These are phyloP conservation scores for Aspergillus tamarii DNA, from an alignment of 2,329 filamentous ascomycete genomes.

Conservation along the genomic window DNA sequence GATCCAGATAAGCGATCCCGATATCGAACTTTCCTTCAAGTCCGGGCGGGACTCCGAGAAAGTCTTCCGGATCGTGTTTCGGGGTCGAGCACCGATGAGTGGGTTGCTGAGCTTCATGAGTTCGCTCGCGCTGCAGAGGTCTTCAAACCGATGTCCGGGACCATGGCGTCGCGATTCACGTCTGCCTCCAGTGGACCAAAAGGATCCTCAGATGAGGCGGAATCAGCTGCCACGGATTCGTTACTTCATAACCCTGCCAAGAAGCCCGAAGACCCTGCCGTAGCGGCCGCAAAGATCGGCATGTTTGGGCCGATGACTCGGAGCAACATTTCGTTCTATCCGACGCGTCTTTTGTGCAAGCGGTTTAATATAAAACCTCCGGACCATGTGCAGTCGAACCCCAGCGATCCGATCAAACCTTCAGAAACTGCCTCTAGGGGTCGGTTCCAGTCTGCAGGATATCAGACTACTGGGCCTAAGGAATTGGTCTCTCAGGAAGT, in stretches of 20 bases:
- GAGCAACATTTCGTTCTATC: conserved; percentile 71
- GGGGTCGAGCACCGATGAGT: conserved; percentile 67
- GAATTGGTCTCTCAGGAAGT: conserved; percentile 58
- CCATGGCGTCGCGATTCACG: conserved; percentile 94
- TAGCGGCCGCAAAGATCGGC: conserved; percentile 82
- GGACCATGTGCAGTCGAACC: conserved; percentile 64
- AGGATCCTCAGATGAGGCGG: conserved; percentile 41
- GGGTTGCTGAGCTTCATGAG: conserved; percentile 76
- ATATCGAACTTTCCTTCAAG: conserved; percentile 80
- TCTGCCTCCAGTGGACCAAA: conserved; percentile 52
- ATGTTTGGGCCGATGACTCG: conserved; percentile 94
- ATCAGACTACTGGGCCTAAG: conserved; percentile 37
- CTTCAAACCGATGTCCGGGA: conserved; percentile 87
- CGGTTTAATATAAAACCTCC: conserved; percentile 86
- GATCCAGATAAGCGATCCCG: conserved; percentile 77
- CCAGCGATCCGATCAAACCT: conserved; percentile 44
- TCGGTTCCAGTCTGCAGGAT: conserved; percentile 38
- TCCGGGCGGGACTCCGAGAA: conserved; percentile 66
- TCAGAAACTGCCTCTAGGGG: conserved; percentile 24
- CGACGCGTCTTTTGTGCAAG: conserved; percentile 86
- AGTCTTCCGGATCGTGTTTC: conserved; percentile 60
- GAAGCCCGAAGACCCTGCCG: conserved; percentile 74
- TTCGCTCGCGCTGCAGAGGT: conserved; percentile 75
- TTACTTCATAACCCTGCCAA: conserved; percentile 53
- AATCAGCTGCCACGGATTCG: conserved; percentile 30